Base-by-base conservation (phyloP, 2,329 filamentous ascomycete species). In the Aspergillus intermedius region DNA sequence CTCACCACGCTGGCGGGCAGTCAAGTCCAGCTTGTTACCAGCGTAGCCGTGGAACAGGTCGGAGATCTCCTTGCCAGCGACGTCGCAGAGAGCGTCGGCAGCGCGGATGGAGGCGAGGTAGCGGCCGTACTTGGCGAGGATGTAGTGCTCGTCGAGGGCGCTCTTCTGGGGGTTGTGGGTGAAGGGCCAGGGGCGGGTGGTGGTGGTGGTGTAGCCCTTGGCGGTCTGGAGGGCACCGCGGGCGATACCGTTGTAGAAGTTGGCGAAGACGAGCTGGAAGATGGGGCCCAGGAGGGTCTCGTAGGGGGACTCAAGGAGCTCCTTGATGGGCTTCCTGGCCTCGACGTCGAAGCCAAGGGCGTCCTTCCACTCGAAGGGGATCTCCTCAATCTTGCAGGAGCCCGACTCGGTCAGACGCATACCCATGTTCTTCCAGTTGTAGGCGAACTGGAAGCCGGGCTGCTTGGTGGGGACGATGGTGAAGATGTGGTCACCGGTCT, bases 361-460 rank as follows among this genome's bases (percentile, higher is more conserved):
- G 61, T 85, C 80, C 0, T 63, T 58, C 82, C 82, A 86, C 0
- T 79, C 74, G 0, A 75, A 76, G 0, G 65, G 63, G n/a, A 85
- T 73, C 35, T 82, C 75, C 21, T 78, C 68, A 51, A 86, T 83
- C 53, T 74, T 77, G 25, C 83, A 80, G 25, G 76, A 75, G 1
- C 82, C 82, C 3, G 81, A 84, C 62, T 86, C 82, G 0, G 79
- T 84, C 54, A 86, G 63, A 1, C 81, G 76, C 3, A 85, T 69
- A 1, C 82, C 82, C 13, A 85, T 70, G 43, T 83, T 84, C 58
- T 84, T 75, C 82, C 81, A 86, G 63, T 84, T 77, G 59, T 84
- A 74, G 8, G 66, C 54, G 53, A 71, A 70, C 3, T 74, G 60
- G 41, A 85, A 79, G 0, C 81, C 81, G 0, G 74, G 63, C 59